These are phyloP conservation scores for Hortiboletus flavorubellus DNA, from an alignment of 768 basidiomycete species.

Conservation along the genomic window DNA sequence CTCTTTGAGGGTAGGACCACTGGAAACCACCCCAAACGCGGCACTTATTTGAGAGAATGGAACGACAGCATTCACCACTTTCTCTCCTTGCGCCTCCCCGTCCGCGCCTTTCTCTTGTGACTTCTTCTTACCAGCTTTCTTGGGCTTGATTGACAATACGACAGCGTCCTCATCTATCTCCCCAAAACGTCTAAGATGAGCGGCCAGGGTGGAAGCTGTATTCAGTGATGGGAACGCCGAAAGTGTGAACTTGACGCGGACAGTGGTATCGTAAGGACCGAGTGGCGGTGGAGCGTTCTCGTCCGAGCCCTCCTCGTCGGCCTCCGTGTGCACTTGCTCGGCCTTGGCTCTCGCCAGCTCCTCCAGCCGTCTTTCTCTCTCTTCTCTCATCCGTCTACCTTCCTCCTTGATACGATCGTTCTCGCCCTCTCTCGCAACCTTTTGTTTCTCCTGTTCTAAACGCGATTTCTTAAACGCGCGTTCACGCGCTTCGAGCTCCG, in stretches of 20 bases:
- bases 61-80: slow-evolving; percentile 66
- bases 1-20: slow-evolving; percentile 49
- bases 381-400: slow-evolving; percentile 64
- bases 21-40: slow-evolving; percentile 72
- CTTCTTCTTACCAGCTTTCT: slow-evolving; percentile 37
- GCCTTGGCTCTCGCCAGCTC: slow-evolving; percentile 39
- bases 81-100: slow-evolving; percentile 45
- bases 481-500: slow-evolving; percentile 78
- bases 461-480: slow-evolving; percentile 71
- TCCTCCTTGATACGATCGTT: slow-evolving; percentile 75
- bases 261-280: slow-evolving; percentile 70
- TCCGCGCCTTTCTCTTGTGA: slow-evolving; percentile 22
- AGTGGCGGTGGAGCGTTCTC: slow-evolving; percentile 55
- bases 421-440: slow-evolving; percentile 51
- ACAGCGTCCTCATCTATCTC: slow-evolving; percentile 59
- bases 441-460: slow-evolving; percentile 58
- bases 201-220: slow-evolving; percentile 19
- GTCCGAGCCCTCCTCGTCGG: slow-evolving; percentile 24
- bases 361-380: slow-evolving; percentile 53
- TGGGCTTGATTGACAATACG: slow-evolving; percentile 63
- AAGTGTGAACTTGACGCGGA: slow-evolving; percentile 67
- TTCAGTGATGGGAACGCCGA: slow-evolving; percentile 42
- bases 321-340: slow-evolving; percentile 25
- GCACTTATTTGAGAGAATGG: slow-evolving; percentile 74
- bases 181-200: slow-evolving; percentile 60